Conservation (phyloP, 2,329 filamentous ascomycete genomes). For the Pestalotiopsis fici region DNA sequence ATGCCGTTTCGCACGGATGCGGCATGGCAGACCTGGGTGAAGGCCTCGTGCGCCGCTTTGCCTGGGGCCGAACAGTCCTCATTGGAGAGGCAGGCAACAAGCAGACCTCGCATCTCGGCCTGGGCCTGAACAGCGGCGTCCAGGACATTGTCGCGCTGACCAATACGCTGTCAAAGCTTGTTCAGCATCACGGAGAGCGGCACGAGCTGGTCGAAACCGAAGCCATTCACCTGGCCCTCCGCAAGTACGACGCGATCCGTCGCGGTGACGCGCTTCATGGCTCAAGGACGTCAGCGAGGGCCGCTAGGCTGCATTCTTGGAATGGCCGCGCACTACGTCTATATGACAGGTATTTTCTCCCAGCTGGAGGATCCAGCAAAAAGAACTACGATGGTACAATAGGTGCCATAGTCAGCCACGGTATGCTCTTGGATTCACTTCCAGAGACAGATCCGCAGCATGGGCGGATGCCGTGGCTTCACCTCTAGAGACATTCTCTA, state of each 20-base stretch:
- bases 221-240: background rate
- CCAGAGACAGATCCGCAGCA: background rate
- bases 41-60: background rate
- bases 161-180: background rate
- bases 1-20: background rate
- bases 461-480: background rate
- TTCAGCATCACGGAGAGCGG: background rate
- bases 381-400: background rate
- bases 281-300: background rate
- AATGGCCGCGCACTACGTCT: background rate
- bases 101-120: background rate
- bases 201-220: background rate
- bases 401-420: background rate
- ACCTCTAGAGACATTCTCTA: background rate
- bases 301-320: background rate
- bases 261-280: background rate
- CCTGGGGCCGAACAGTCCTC: background rate
- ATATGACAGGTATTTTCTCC: background rate
- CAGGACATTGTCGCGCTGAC: background rate
- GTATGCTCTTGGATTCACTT: background rate
- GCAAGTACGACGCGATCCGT: background rate
- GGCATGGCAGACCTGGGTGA: background rate
- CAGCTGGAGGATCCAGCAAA: background rate
- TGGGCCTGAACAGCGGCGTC: conserved; percentile 1
- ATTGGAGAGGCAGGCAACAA: background rate